Conservation (phyloP, 345 rosid species). For the Ceriops decandra region DNA sequence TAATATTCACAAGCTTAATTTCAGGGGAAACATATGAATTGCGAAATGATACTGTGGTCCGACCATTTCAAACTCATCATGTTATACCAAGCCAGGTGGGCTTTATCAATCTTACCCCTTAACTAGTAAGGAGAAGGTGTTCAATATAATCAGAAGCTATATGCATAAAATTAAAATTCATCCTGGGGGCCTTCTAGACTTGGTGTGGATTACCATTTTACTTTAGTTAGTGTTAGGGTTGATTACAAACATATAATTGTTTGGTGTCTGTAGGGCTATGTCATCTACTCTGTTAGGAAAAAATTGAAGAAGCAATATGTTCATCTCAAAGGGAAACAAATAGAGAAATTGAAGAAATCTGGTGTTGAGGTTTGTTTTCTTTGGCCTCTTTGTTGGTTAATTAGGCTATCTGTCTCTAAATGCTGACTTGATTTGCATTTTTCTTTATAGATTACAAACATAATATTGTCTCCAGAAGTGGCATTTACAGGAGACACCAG, state of each 20-base stretch:
- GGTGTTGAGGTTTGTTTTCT: slow-evolving; percentile 61
- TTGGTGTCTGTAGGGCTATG: slow-evolving; percentile 73
- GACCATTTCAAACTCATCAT: slow-evolving; percentile 83
- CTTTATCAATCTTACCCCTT: not conserved
- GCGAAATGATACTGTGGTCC: slow-evolving; percentile 74
- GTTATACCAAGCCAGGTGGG: slow-evolving; percentile 91
- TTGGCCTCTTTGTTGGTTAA: not conserved
- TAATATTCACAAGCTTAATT: slow-evolving; percentile 15
- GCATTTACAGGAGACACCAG: slow-evolving; percentile 97
- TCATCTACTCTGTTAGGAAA: slow-evolving; percentile 75
- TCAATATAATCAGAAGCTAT: not conserved
- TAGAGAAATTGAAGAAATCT: slow-evolving; percentile 88
- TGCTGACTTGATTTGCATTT: slow-evolving; percentile 20
- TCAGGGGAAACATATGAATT: slow-evolving; percentile 92
- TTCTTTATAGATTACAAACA: slow-evolving; percentile 67
- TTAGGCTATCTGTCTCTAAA: not conserved
- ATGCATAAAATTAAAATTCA: not conserved
- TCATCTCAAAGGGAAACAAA: slow-evolving; percentile 89
- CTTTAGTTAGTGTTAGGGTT: too few species aligned
- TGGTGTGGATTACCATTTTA: too few species aligned
- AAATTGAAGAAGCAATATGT: slow-evolving; percentile 83
- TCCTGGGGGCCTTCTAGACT: too few species aligned
- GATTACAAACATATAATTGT: not conserved
- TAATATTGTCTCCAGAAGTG: slow-evolving; percentile 81
- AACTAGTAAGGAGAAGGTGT: not conserved